Base-by-base conservation (phyloP, 2,329 filamentous ascomycete genomes). In the Microdochium bolleyi region DNA sequence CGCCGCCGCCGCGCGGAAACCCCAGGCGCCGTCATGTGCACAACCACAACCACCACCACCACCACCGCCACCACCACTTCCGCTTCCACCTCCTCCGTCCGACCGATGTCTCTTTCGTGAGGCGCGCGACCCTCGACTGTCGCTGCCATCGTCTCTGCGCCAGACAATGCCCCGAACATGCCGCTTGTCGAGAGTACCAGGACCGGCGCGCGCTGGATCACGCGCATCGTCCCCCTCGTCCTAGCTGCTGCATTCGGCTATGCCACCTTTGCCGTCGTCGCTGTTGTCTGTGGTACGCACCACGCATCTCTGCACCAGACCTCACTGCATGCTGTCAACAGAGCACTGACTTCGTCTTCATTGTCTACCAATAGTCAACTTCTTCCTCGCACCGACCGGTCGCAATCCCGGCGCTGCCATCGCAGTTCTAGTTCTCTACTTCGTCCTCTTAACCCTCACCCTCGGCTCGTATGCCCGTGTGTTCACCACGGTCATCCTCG, bases 351-450 rank as follows among this genome's bases (percentile, higher is more conserved):
- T 9, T 30, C 24, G 3, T 11, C n/a, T n/a, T n/a, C n/a, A n/a
- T n/a, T n/a, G 24, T 57, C 53, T 22, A 3, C 19, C 19, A n/a
- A 22, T 32, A 16, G 5, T 60, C 92, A 89, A 64, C 79, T 30
- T 30, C 24, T 30, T 49, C 21, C 48, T 49, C 14, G 24, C 48
- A n/a, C 24, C 48, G 13, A 19, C 24, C 3, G 16, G 5, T 24
- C 69, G 64, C 70, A 78, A 72, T 64, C 55, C 72, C 54, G 77
- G 80, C 52, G 71, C 83, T 27, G 89, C 84, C 44, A 79, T 86
- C 54, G 82, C 80, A 13, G 80, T 96, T 53, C 74, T 95, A 48
- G 79, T 83, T 25, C 69, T 92, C 24, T 91, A 89, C 69, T 87
- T 87, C 62, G 51, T 92, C 51, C 75, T 95, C 52, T 74, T 96